A percentile compares a stretch with the other conserved stretches of the same genome.
phyloP scores from a whole-genome alignment of 305 asterid genomes.

The Fraxinus latifolia region DNA sequence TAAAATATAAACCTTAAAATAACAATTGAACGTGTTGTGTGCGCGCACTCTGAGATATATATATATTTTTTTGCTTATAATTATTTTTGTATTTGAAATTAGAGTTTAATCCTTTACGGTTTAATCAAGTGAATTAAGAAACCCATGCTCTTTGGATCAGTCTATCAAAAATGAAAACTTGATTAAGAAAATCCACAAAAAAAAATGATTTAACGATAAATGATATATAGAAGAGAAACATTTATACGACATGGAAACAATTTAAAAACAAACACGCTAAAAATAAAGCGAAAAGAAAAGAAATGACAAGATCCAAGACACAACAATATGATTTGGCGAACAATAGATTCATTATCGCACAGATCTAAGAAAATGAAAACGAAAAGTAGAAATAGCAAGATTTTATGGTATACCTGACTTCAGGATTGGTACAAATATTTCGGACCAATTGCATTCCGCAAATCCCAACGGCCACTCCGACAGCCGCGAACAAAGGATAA shows the following conservation, averaged over 20 bases:
- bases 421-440: constrained; percentile 67
- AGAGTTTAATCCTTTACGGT: background rate
- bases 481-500: constrained; percentile 76
- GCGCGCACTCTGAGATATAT: background rate
- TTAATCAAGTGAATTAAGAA: background rate
- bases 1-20: background rate
- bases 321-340: background rate
- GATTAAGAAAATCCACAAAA: background rate
- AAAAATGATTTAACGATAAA: background rate
- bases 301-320: background rate
- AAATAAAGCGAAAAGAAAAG: background rate
- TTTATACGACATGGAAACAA: background rate
- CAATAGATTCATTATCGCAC: background rate
- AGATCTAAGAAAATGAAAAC: constrained; percentile 18
- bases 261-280: background rate
- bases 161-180: background rate
- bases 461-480: constrained; percentile 79
- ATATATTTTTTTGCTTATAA: background rate
- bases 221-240: background rate
- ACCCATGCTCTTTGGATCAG: background rate
- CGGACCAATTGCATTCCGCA: constrained; percentile 88
- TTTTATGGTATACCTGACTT: constrained; percentile 63
- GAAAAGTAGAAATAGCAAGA: background rate
- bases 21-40: background rate
- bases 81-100: background rate